Conservation (phyloP, 108 stramenopile genomes). For the Nannochloropsis salina region DNA sequence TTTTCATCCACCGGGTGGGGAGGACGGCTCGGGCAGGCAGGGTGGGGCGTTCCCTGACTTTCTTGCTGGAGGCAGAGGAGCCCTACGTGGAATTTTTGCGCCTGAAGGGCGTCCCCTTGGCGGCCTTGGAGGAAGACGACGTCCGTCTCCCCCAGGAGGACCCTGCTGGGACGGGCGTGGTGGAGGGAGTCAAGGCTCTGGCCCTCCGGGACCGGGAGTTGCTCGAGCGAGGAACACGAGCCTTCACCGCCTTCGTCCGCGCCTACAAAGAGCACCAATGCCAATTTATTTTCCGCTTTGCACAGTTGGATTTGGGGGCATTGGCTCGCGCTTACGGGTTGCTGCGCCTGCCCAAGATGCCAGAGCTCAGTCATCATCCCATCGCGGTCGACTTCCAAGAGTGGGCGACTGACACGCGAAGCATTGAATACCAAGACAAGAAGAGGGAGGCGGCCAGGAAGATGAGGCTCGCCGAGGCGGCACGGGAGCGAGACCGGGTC, state of each 20-base stretch:
- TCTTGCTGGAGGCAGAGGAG: constrained; percentile 83
- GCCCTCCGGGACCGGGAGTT: constrained; percentile 81
- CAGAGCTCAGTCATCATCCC: constrained; percentile 66
- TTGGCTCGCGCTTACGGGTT: constrained; percentile 83
- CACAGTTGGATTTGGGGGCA: constrained; percentile 74
- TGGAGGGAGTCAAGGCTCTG: constrained; percentile 63
- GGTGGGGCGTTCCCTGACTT: constrained; percentile 29
- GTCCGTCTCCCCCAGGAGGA: not conserved
- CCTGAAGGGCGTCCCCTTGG: constrained; percentile 68
- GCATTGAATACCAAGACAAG: constrained; percentile 76
- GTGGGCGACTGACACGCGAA: constrained; percentile 42
- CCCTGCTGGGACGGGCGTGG: constrained; percentile 47
- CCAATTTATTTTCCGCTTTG: constrained; percentile 64
- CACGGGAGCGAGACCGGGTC: constrained; percentile 66
- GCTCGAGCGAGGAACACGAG: constrained; percentile 91
- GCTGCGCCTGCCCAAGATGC: constrained; percentile 92
- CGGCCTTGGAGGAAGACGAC: constrained; percentile 42
- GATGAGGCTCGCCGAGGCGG: constrained; percentile 73
- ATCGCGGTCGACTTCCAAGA: constrained; percentile 41
- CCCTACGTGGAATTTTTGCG: constrained; percentile 81
- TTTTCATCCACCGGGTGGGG: constrained; percentile 94
- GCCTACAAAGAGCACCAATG: constrained; percentile 84
- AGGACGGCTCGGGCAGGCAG: constrained; percentile 88
- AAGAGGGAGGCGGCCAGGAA: constrained; percentile 77
- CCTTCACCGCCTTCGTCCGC: constrained; percentile 68